phyloP scores from a whole-genome alignment of 805 yeast species.

The Pichia thaimueangensis region DNA sequence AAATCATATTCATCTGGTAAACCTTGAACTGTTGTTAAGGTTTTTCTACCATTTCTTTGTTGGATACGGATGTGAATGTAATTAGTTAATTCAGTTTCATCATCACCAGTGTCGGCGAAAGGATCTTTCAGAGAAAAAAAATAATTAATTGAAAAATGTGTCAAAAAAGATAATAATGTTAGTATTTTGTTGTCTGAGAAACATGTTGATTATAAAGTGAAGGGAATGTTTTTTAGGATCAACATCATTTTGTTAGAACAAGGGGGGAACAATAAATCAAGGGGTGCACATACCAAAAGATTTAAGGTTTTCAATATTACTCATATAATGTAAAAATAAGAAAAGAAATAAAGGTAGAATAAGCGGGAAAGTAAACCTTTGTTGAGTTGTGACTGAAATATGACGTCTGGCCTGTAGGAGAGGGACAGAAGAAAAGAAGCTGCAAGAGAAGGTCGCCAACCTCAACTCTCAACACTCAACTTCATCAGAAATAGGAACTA shows the following conservation, averaged over 20 bases:
- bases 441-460: too few species aligned
- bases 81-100: conserved; percentile 92
- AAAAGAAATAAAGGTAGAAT: neutral
- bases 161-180: neutral
- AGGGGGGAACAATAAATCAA: neutral
- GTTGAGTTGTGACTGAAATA: too few species aligned
- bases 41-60: conserved; percentile 99
- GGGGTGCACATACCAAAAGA: conserved; percentile 50
- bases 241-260: neutral
- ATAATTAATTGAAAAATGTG: neutral
- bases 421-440: too few species aligned
- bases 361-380: neutral
- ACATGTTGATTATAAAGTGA: neutral
- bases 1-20: conserved; percentile 90
- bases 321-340: conserved; percentile 46
- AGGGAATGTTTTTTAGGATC: neutral
- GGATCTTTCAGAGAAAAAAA: conserved; percentile 51
- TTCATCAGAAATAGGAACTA: too few species aligned
- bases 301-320: conserved; percentile 88
- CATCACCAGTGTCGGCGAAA: conserved; percentile 99
- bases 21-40: conserved; percentile 97
- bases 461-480: too few species aligned
- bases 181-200: too few species aligned
- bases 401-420: too few species aligned
- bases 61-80: conserved; percentile 98